Evolutionary conservation across 805 yeast genomes (phyloP).

Genomic region (Millerago galiae): DNA sequence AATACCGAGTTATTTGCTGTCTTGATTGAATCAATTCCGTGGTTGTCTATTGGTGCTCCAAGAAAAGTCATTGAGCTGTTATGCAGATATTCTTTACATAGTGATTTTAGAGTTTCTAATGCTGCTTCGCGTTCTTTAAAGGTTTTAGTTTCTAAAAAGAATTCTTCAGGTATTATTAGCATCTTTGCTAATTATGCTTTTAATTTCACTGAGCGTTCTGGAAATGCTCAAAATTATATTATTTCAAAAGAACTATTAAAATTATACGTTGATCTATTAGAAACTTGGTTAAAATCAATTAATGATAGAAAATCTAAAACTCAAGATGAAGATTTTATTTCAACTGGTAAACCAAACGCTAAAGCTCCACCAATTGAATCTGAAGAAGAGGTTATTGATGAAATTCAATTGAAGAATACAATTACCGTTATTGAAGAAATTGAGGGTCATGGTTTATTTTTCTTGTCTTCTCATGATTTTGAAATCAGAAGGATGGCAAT

Average conservation of each 20-base stretch:
- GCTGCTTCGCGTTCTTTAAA: slow-evolving; percentile 62
- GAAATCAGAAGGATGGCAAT: slow-evolving; percentile 70
- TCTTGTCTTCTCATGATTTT: slow-evolving; percentile 82
- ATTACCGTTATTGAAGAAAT: slow-evolving; percentile 88
- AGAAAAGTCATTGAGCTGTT: slow-evolving; percentile 67
- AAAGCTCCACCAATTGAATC: background rate
- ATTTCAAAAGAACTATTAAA: slow-evolving; percentile 57
- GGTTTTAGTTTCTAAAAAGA: slow-evolving; percentile 57
- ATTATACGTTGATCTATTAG: slow-evolving; percentile 72
- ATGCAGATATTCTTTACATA: slow-evolving; percentile 70
- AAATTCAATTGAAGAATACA: slow-evolving; percentile 68
- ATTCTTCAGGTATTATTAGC: slow-evolving; percentile 65
- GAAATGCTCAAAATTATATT: slow-evolving; percentile 49
- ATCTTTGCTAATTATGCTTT: slow-evolving; percentile 77
- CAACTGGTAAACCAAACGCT: slow-evolving; percentile 6
- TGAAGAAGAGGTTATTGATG: slow-evolving; percentile 40
- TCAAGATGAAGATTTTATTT: slow-evolving; percentile 8
- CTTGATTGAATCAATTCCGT: slow-evolving; percentile 67
- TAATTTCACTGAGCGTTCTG: slow-evolving; percentile 67
- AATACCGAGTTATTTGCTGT: slow-evolving; percentile 62
- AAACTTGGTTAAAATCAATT: slow-evolving; percentile 74
- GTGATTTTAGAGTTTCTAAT: slow-evolving; percentile 50
- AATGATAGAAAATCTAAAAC: slow-evolving; percentile 27
- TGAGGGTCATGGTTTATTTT: slow-evolving; percentile 92
- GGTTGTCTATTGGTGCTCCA: slow-evolving; percentile 55